Conservation (phyloP, 2,329 filamentous ascomycete genomes). For the Cladophialophora bantiana region DNA sequence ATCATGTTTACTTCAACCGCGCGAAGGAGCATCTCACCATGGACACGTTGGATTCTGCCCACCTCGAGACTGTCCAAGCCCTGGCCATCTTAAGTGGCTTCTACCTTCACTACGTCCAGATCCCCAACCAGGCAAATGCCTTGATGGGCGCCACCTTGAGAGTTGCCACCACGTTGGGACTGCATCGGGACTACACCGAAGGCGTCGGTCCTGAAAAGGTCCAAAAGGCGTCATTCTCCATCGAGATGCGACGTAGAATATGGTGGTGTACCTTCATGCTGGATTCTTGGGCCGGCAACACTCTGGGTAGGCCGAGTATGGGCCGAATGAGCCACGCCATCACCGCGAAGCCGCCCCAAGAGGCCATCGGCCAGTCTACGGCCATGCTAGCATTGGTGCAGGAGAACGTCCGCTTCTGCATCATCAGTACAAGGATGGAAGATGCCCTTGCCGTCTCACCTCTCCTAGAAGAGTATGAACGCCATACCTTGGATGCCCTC, state of each 20-base stretch:
- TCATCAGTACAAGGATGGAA: slow-evolving; percentile 78
- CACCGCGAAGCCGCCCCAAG: slow-evolving; percentile 68
- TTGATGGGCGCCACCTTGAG: slow-evolving; percentile 74
- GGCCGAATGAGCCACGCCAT: slow-evolving; percentile 72
- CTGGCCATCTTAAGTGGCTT: slow-evolving; percentile 75
- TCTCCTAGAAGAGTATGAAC: slow-evolving; percentile 70
- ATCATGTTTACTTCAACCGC: slow-evolving; percentile 71
- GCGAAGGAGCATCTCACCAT: slow-evolving; percentile 72
- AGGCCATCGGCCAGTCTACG: slow-evolving; percentile 49
- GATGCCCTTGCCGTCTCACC: slow-evolving; percentile 75
- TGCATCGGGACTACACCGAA: slow-evolving; percentile 69
- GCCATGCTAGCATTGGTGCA: slow-evolving; percentile 45
- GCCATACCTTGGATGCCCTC: slow-evolving; percentile 70
- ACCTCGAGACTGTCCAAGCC: slow-evolving; percentile 76
- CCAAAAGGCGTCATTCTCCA: slow-evolving; percentile 59
- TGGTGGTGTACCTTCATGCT: slow-evolving; percentile 80
- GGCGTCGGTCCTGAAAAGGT: slow-evolving; percentile 52
- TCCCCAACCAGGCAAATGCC: slow-evolving; percentile 77
- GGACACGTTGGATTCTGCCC: slow-evolving; percentile 72
- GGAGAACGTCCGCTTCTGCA: slow-evolving; percentile 80
- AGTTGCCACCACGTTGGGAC: slow-evolving; percentile 75
- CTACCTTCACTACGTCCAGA: slow-evolving; percentile 79
- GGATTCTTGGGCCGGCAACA: slow-evolving; percentile 76
- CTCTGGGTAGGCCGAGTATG: slow-evolving; percentile 73
- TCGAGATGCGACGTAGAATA: slow-evolving; percentile 69